Percentiles rank a stretch among this genome's conserved stretches.
phyloP scores from a whole-genome alignment of 176 grass and related monocot species.

The Zea luxurians region DNA sequence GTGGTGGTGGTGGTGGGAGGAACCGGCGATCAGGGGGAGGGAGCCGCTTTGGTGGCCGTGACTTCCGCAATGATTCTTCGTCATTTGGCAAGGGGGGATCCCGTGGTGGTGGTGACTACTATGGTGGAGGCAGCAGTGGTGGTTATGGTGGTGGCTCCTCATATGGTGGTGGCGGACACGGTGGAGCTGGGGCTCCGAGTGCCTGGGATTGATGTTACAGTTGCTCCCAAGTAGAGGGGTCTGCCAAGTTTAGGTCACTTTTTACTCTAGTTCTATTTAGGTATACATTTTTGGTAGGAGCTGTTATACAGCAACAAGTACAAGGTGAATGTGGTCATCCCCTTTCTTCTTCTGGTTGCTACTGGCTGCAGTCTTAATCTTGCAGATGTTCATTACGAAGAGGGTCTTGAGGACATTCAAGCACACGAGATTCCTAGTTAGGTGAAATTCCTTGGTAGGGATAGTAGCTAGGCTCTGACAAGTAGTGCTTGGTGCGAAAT shows the following conservation, averaged over 20 bases:
- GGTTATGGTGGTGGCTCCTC: conserved; percentile 54
- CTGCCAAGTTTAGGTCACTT: conserved; percentile 31
- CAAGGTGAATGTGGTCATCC: conserved; percentile 42
- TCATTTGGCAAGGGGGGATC: conserved; percentile 52
- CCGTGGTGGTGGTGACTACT: conserved; percentile 45
- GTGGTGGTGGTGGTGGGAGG: conserved; percentile 58
- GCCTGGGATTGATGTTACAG: conserved; percentile 69
- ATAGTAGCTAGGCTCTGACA: conserved; percentile 45
- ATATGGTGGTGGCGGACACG: conserved; percentile 57
- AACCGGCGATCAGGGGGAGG: conserved; percentile 57
- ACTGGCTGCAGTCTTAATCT: conserved; percentile 41
- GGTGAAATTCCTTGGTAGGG: conserved; percentile 53
- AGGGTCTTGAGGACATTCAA: conserved; percentile 41
- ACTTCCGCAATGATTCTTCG: conserved; percentile 69
- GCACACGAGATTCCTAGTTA: conserved; percentile 43
- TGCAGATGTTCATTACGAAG: conserved; percentile 40
- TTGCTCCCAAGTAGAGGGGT: conserved; percentile 36
- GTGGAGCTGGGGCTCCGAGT: conserved; percentile 61
- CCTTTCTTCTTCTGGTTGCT: conserved; percentile 54
- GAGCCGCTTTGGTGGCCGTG: conserved; percentile 68
- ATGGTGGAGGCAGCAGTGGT: conserved; percentile 51
- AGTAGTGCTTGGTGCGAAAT: conserved; percentile 36
- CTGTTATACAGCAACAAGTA: conserved; percentile 45
- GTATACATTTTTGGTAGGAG: conserved; percentile 57
- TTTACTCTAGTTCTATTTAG: conserved; percentile 42